Percentiles rank a stretch among this genome's conserved stretches.
phyloP scores from a whole-genome alignment of 176 grass and related monocot species.

The Hordeum vulgare region MorexV3_pseudomolecules_assembly NC_058522.1:319419085-319419584 shows the following conservation, averaged over 20 bases:
- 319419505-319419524: not conserved
- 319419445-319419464: constrained; percentile 63
- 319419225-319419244: not conserved
- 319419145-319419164: not conserved
- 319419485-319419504: constrained; percentile 25
- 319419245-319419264: not conserved
- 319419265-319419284: not conserved
- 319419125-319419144: not conserved
- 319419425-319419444: constrained; percentile 52
- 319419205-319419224: not conserved
- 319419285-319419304: not conserved
- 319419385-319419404: constrained; percentile 69
- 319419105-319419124: not conserved
- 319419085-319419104: not conserved
- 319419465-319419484: constrained; percentile 66
- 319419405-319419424: constrained; percentile 58
- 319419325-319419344: constrained; percentile 7
- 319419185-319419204: not conserved
- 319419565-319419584: not conserved
- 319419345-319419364: not conserved
- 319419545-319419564: not conserved
- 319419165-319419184: not conserved
- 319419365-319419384: not conserved
- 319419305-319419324: not conserved
- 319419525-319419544: not conserved